phyloP scores from a whole-genome alignment of 768 basidiomycete genomes.

The Hortiboletus campestris region DNA sequence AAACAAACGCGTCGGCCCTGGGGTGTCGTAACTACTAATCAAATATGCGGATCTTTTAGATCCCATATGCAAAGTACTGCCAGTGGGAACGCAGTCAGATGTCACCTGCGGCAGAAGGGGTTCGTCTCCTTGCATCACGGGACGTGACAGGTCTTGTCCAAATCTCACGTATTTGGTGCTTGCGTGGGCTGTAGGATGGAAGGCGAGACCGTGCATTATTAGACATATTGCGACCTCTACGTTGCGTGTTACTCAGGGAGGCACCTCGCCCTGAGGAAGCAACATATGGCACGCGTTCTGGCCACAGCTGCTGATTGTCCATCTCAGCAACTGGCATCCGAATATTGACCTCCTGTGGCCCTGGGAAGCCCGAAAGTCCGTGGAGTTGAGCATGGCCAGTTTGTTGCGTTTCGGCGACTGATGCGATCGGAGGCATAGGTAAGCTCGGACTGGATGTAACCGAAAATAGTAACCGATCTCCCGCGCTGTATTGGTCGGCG shows the following conservation, averaged over 20 bases:
- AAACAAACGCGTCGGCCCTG: background rate
- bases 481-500: constrained; percentile 10
- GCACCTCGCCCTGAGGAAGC: background rate
- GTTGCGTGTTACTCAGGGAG: constrained; percentile 1
- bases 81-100: constrained; percentile 18
- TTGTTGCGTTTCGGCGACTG: constrained; percentile 12
- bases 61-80: constrained; percentile 8
- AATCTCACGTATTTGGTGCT: constrained; percentile 20
- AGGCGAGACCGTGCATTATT: constrained; percentile 11
- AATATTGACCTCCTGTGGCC: constrained; percentile 11
- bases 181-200: constrained; percentile 20
- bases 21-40: constrained; percentile 13
- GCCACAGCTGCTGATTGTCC: constrained; percentile 4
- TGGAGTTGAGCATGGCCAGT: constrained; percentile 16
- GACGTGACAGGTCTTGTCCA: constrained; percentile 22
- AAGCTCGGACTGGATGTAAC: constrained; percentile 5
- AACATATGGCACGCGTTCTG: constrained; percentile 4
- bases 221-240: constrained; percentile 12
- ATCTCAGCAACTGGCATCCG: constrained; percentile 4
- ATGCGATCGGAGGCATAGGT: constrained; percentile 2
- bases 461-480: constrained; percentile 14
- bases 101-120: constrained; percentile 33
- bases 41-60: constrained; percentile 3
- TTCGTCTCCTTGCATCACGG: constrained; percentile 30
- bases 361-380: constrained; percentile 28